Base-by-base conservation (phyloP, 2,329 filamentous ascomycete genomes). In the Stachybotrys elegans region DNA sequence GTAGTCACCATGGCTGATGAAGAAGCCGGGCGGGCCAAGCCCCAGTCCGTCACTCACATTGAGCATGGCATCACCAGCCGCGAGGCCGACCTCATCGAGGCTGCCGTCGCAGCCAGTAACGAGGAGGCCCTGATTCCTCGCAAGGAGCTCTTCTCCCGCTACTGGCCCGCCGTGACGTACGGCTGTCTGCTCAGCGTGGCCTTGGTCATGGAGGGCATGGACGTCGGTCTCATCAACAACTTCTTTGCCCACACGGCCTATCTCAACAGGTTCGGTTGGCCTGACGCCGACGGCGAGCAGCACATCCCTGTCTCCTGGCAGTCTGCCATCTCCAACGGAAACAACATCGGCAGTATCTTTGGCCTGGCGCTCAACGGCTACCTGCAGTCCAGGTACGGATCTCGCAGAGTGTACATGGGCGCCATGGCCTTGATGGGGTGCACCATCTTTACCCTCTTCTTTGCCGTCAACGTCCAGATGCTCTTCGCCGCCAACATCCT, bases 221-320 rank as follows among this genome's bases (percentile, higher is more conserved):
- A 69, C 46, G 60, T 64, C 12, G 65, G 62, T 25, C 53, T 70
- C 4, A 57, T 69, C 47, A 62, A 62, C 37, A 67, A 66, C 40
- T 65, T 69, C 48, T 68, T 62, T 44, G 63, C 52, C 6, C 64
- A 65, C 45, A 51, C 20, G 9, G 60, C 36, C 51, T 66, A 52
- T 45, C 43, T 43, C 4, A 51, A 41, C 38, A 60, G 47, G 4
- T 73, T 69, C 29, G 68, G 68, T 3, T 57, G 58, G 44, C 53
- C 54, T 2, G 48, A 58, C 16, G 43, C 49, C 6, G 47, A 68
- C 1, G 66, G 63, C n/a, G 47, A 56, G 2, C 67, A 67, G 43
- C 61, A 71, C 39, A 60, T 77, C 21, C 60, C 66, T 3, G 61
- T 68, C 0, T 56, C 63, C 4, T 79, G 74, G 74, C 71, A 76